Base-by-base conservation (phyloP, 75 land plant species). In the Pinus taeda region DNA sequence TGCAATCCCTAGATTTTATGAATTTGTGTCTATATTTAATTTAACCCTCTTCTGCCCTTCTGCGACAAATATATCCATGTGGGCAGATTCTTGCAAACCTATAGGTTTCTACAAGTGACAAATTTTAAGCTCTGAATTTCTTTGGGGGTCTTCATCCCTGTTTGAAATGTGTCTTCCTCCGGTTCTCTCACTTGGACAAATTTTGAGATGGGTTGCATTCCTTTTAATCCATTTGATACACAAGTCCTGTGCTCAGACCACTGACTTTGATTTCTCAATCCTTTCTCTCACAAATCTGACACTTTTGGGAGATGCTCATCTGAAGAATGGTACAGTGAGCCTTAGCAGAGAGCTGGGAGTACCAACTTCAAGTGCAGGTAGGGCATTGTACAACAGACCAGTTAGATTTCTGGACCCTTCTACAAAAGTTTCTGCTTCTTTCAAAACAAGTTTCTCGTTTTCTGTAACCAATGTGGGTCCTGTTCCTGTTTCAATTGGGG, bases 371-470 rank as follows among this genome's bases (percentile, higher is more conserved):
- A 92, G 93, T 82, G 81, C 97, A 71, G 99, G 98, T 6, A 75
- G 90, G 14, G 93, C 87, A 13, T 78, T 95, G 36, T 97, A 86
- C 84, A 65, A 84, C 22, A 63, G 81, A 30, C 93, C 91, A 3
- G 83, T 97, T 30, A 83, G 86, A 21, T 75, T 96, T 85, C 82
- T 86, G 56, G 85, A 83, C 42, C 82, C 89, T 3, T 75, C 71
- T n/a, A 81, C 87, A n/a, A 71, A 63, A 29, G 11, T 17, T 24
- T 75, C 84, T 6, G 85, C 89, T 14, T 89, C 95, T 26, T 96
- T 94, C 89, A 81, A 89, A 67, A 92, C 95, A 24, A 81, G 82
- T 82, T 96, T 96, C 88, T 75, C 93, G 60, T 94, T 96, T 86
- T 87, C 90, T 56, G 80, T 96, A 71, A 75, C 84, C 55, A 86